Evolutionary conservation across 1,284 basidiomycete genomes (phyloP).

Genomic region (Naganishia albida): DNA sequence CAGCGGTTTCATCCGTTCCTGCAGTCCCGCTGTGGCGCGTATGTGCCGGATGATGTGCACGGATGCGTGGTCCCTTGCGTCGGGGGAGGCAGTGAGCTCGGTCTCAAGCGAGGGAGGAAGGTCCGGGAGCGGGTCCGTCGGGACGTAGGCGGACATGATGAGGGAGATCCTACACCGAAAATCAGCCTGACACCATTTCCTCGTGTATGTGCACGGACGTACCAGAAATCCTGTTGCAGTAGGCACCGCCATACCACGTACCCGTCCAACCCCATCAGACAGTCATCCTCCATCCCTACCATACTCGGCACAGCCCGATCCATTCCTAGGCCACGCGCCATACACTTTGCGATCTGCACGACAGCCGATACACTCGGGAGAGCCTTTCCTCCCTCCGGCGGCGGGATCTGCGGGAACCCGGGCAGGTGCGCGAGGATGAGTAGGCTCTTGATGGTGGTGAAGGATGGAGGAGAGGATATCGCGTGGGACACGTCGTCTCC

Average conservation of each 20-base stretch:
- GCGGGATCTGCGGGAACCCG: slow-evolving; percentile 1
- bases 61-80: not conserved
- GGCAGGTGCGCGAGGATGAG: slow-evolving; percentile 4
- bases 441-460: slow-evolving; percentile 1
- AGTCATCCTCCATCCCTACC: slow-evolving; percentile 2
- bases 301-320: not conserved
- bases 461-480: not conserved
- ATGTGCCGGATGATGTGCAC: not conserved
- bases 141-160: slow-evolving; percentile 2
- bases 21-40: not conserved
- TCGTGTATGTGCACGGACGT: not conserved
- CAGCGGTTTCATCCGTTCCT: not conserved
- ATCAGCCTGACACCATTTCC: not conserved
- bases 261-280: slow-evolving; percentile 4
- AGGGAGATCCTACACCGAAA: not conserved
- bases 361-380: not conserved
- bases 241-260: slow-evolving; percentile 19
- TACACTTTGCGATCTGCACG: slow-evolving; percentile 7
- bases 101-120: not conserved
- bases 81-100: not conserved
- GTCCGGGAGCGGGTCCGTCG: not conserved
- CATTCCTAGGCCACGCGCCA: slow-evolving; percentile 5
- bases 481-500: not conserved
- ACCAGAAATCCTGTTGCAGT: slow-evolving; percentile 18
- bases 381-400: not conserved